Evolutionary conservation across 495 filamentous ascomycete species (phyloP).

Genomic region (Mytilinidion resinicola): DNA sequence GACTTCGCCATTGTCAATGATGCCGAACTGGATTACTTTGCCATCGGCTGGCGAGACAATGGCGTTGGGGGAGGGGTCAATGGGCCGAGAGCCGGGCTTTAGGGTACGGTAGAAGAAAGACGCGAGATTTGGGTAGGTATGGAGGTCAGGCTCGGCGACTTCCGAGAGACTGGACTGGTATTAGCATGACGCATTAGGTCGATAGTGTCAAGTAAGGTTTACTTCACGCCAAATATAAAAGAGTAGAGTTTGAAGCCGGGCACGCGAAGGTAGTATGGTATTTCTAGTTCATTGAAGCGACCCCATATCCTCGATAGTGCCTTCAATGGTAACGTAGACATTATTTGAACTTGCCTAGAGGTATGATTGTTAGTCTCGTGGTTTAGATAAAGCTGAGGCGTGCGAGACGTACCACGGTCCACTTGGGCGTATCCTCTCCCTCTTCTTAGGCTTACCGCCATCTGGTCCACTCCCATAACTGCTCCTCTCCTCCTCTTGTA

Average conservation of each 20-base stretch:
- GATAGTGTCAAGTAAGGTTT: conserved; percentile 16
- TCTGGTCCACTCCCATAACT: conserved; percentile 17
- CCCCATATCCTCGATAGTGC: conserved; percentile 91
- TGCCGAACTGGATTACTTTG: conserved; percentile 82
- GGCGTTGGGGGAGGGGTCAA: conserved; percentile 72
- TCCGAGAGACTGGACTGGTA: conserved; percentile 58
- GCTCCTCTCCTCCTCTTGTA: neutral
- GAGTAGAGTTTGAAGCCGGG: conserved; percentile 96
- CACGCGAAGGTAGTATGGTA: conserved; percentile 83
- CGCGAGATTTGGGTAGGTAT: conserved; percentile 83
- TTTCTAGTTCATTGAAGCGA: conserved; percentile 84
- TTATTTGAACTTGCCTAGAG: conserved; percentile 81
- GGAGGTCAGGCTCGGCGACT: conserved; percentile 78
- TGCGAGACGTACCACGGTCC: conserved; percentile 67
- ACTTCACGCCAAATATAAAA: conserved; percentile 88
- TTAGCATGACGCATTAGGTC: neutral
- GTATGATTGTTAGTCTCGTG: neutral
- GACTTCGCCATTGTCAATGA: conserved; percentile 87
- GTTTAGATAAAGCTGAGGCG: neutral
- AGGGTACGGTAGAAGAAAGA: conserved; percentile 95
- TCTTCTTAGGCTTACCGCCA: conserved; percentile 49
- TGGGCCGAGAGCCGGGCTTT: conserved; percentile 81
- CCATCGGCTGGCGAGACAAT: conserved; percentile 87
- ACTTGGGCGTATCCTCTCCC: conserved; percentile 67
- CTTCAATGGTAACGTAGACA: conserved; percentile 93